These are phyloP conservation scores for Rhododendron simsii DNA, from an alignment of 148 eudicot genomes.

Conservation along the genomic window DNA sequence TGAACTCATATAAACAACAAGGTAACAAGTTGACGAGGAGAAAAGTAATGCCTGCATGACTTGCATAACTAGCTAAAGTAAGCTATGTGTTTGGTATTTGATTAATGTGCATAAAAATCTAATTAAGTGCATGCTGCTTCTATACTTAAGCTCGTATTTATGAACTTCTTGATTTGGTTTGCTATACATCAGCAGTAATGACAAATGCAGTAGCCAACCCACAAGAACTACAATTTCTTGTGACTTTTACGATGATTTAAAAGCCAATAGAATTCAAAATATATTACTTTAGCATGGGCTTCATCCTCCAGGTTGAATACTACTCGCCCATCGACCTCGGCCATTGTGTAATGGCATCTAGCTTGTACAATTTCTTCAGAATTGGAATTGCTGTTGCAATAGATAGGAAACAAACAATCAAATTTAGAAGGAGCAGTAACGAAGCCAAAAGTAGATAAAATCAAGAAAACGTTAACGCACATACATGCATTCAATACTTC, in stretches of 20 bases:
- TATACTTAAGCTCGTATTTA: no score
- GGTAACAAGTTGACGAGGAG: no score
- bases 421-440: background rate
- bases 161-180: no score
- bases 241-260: no score
- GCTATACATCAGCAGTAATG: no score
- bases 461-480: background rate
- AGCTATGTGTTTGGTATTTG: no score
- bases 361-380: constrained; percentile 27
- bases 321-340: constrained; percentile 35
- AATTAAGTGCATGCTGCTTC: no score
- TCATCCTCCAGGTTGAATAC: constrained; percentile 46
- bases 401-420: background rate
- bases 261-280: background rate
- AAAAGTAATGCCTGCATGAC: no score
- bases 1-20: background rate
- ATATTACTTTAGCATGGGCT: constrained; percentile 54
- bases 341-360: constrained; percentile 41
- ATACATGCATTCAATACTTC: background rate
- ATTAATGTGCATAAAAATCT: no score
- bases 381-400: constrained; percentile 15
- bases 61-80: no score
- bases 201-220: no score
- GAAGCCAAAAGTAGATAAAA: background rate
- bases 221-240: no score